Base-by-base conservation (phyloP, 345 rosid genomes). In the Dovyalis caffra region DNA sequence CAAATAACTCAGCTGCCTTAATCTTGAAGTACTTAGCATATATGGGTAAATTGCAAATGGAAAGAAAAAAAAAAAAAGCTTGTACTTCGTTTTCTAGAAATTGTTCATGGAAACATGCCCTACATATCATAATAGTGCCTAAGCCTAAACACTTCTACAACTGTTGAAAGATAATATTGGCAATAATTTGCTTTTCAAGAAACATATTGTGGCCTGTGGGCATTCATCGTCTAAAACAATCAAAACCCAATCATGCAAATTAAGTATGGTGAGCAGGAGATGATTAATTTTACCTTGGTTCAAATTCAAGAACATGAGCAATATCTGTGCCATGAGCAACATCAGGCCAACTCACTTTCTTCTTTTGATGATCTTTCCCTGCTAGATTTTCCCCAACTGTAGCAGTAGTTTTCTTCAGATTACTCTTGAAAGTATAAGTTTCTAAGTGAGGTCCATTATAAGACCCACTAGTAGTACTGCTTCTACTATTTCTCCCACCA, bases 311-410 rank as follows among this genome's bases (percentile, higher is more conserved):
- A 85, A 90, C 85, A 80, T 86, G 92, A 66, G 92, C 91, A 79
- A 90, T 90, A 81, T 92, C 97, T 74, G 81, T 83, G 64, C 97
- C 97, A 26, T 85, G 87, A 56, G 89, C 91, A 53, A 8, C n/a
- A 84, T 92, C 95, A 34, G 90, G 86, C 97, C 97, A 92, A 68
- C 81, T 89, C 8, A 92, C 97, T 85, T 86, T 90, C 85, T 88
- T 90, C 81, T 69, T 83, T 68, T 37, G 69, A 21, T 38, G 69
- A 10, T 86, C 86, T 45, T 60, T 18, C n/a, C 71, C 76, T 38
- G 38, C 75, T 56, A 76, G 88, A 49, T 45, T 38, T 34, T 68
- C 79, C 29, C 77, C 83, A 66, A 15, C 23, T 15, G 40, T 28
- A 11, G 45, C 25, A 14, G 83, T 61, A 15, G 72, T 73, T 66